phyloP scores from a whole-genome alignment of 2,329 filamentous ascomycete species.

The Penicillium frequentans region DNA sequence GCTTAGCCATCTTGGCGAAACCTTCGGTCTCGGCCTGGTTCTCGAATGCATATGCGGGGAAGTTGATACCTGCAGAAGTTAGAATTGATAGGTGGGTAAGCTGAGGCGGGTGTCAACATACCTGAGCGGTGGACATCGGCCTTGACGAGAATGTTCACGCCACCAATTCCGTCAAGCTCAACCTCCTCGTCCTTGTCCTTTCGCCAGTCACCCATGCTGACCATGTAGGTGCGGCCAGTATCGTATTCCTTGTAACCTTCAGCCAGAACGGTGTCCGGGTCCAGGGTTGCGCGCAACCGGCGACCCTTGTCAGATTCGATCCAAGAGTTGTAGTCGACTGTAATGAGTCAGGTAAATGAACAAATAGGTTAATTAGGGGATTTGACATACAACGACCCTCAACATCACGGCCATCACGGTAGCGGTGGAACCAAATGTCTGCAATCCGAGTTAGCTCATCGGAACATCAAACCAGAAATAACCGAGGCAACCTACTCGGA shows the following conservation, averaged over 20 bases:
- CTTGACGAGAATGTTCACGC: conserved; percentile 96
- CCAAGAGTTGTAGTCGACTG: conserved; percentile 99
- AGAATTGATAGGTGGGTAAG: conserved; percentile 6
- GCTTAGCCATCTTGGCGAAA: conserved; percentile 97
- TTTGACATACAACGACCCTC: conserved; percentile 81
- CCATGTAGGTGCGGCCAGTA: conserved; percentile 88
- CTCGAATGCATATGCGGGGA: conserved; percentile 93
- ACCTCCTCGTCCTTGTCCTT: conserved; percentile 91
- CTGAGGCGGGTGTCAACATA: conserved; percentile 41
- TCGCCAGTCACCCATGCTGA: conserved; percentile 86
- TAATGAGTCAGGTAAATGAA: conserved; percentile 22
- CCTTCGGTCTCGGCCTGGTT: conserved; percentile 99
- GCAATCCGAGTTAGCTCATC: conserved; percentile 17
- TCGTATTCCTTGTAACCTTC: conserved; percentile 96
- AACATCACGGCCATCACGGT: conserved; percentile 76
- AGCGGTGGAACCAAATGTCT: conserved; percentile 98
- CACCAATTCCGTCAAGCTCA: conserved; percentile 90
- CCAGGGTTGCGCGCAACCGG: conserved; percentile 69
- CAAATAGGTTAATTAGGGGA: not conserved
- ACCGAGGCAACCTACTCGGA: conserved; percentile 69
- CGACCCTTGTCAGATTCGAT: conserved; percentile 85
- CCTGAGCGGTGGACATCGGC: conserved; percentile 94
- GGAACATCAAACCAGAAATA: not conserved
- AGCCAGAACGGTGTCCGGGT: conserved; percentile 79
- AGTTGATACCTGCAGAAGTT: conserved; percentile 76